Evolutionary conservation across 495 filamentous ascomycete genomes (phyloP), one percentile per base, ranked within the genome.

Genomic region (Clavariopsis aquatica): DNA sequence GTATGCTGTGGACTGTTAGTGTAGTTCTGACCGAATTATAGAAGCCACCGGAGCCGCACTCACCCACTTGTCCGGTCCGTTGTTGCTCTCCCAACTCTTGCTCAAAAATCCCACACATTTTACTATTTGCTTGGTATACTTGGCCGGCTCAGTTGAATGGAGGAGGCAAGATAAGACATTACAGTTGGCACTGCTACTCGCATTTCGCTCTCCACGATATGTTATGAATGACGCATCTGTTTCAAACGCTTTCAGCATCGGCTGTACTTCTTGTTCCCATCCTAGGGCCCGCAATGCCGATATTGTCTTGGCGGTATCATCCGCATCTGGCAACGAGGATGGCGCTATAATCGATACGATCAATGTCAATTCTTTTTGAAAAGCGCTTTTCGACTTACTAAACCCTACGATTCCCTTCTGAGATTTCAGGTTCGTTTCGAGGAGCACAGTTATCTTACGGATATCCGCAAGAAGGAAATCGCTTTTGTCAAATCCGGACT

Each of bases 301-400:
- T 29, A 68, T 63, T 2, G 76, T 70, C 54, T 78, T 80, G 0
- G 79, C 79, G 8, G 79, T 82, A 51, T 81, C 79, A 70, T 82
- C 80, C 19, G 78, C 80, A 70, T 82, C 80, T 8, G 78, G 60
- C 27, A 76, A 69, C 4, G 77, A 71, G 13, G 65, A 73, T 20
- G 77, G 64, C 6, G 73, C 53, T 69, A 41, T 6, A 22, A 4
- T 49, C 6, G 20, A 34, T 34, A 60, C 28, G 59, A 47, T 22
- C 17, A 43, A 17, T 43, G n/a, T 27, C 15, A 29, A 34, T 56
- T 34, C 43, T 26, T 31, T 19, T 22, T 27, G 23, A 7, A 20
- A n/a, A 6, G 19, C n/a, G n/a, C n/a, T n/a, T 47, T 17, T 56
- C 0, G 17, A 22, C 64, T 26, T 47, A 66, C 64, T 49, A 22